A percentile compares a stretch with the other conserved stretches of the same genome.
phyloP scores from a whole-genome alignment of 257 asterid genomes.

The Catharanthus roseus region DNA sequence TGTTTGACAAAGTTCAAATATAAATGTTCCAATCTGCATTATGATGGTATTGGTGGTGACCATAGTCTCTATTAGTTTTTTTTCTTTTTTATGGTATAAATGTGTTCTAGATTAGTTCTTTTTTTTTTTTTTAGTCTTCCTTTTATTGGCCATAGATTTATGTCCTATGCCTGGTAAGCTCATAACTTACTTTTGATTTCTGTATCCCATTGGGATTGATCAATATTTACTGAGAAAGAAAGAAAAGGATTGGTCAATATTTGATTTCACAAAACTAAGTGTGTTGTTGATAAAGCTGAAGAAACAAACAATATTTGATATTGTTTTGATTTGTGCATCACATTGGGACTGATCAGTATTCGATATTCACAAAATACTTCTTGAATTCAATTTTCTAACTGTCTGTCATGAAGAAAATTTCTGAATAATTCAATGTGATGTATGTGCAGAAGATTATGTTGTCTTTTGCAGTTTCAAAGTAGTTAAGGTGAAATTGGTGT shows the following conservation, averaged over 20 bases:
- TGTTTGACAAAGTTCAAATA: not conserved
- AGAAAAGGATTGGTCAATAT: no score
- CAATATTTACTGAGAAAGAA: no score
- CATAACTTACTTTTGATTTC: not conserved
- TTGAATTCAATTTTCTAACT: not conserved
- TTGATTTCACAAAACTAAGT: not conserved
- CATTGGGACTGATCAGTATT: not conserved
- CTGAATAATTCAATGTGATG: not conserved
- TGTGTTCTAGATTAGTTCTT: not conserved
- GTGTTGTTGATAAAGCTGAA: not conserved
- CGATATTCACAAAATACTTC: not conserved
- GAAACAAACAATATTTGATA: not conserved
- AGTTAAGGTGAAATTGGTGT: not conserved
- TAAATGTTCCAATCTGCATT: not conserved
- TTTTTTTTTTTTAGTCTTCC: not conserved
- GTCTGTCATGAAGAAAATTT: not conserved
- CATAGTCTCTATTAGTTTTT: no score
- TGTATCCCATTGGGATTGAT: not conserved
- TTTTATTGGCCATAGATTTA: not conserved
- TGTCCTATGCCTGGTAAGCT: not conserved
- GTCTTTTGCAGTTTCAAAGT: not conserved
- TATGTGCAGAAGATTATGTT: not conserved
- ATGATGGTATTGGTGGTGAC: not conserved
- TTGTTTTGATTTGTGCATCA: not conserved
- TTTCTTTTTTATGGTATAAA: not conserved